phyloP scores from a whole-genome alignment of 306 rosid species.

The Vicia faba region DNA sequence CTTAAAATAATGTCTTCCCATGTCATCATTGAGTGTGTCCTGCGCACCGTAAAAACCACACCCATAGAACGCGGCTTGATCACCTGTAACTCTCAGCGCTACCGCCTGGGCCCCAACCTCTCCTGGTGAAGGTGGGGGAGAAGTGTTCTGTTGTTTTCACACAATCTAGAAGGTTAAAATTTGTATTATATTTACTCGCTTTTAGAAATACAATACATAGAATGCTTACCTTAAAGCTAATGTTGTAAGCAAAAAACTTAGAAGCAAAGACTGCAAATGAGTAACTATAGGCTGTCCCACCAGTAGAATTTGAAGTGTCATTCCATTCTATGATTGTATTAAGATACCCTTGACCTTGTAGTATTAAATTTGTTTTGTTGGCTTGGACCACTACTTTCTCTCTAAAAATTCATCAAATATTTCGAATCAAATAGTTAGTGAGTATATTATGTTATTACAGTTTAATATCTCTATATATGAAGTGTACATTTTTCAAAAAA shows the following conservation, averaged over 20 bases:
- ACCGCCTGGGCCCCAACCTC: conserved; percentile 75
- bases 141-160: conserved; percentile 66
- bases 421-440: conserved; percentile 8
- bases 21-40: conserved; percentile 77
- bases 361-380: conserved; percentile 69
- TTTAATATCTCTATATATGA: too few species aligned
- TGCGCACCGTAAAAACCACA: conserved; percentile 91
- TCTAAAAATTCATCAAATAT: conserved; percentile 42
- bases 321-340: conserved; percentile 76
- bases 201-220: too few species aligned
- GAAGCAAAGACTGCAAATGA: conserved; percentile 61
- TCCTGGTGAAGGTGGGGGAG: conserved; percentile 66
- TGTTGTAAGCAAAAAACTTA: conserved; percentile 71
- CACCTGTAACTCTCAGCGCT: conserved; percentile 68
- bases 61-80: conserved; percentile 72
- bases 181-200: neutral
- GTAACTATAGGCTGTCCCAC: conserved; percentile 67
- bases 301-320: conserved; percentile 79
- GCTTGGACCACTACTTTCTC: conserved; percentile 67
- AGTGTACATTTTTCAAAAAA: neutral
- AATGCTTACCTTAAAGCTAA: conserved; percentile 66
- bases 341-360: conserved; percentile 74
- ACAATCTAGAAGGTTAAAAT: neutral
- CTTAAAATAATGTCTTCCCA: conserved; percentile 74
- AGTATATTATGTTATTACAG: neutral